Percentiles rank a stretch among this genome's conserved stretches.
Evolutionary conservation across 225 moss, liverwort and hornwort genomes (phyloP).

Genomic region (Ulota crispa): DNA sequence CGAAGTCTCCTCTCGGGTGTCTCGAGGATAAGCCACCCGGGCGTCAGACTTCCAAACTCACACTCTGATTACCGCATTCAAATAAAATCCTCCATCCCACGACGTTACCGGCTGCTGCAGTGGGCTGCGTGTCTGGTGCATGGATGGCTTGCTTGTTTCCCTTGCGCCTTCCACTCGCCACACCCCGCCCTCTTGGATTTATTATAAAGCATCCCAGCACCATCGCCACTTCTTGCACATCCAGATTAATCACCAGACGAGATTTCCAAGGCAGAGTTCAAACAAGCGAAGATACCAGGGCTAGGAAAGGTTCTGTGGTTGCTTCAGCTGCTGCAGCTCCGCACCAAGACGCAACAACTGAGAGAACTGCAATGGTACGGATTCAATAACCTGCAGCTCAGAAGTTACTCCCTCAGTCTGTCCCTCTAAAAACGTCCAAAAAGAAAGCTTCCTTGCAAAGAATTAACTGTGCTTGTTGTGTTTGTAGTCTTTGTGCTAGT

Average conservation of each 20-base stretch:
- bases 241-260: neutral
- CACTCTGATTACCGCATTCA: neutral
- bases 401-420: neutral
- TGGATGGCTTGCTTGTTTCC: neutral
- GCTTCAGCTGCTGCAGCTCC: conserved; percentile 5
- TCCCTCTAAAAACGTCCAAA: no score
- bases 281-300: neutral
- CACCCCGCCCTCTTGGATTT: neutral
- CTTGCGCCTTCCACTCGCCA: neutral
- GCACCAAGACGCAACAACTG: neutral
- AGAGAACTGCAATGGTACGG: neutral
- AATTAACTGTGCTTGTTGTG: no score
- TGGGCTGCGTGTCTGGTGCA: neutral
- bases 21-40: no score
- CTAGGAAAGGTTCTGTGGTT: neutral
- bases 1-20: no score
- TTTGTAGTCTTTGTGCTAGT: no score
- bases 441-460: no score
- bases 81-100: neutral
- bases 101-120: neutral
- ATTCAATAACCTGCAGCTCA: neutral
- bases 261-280: neutral
- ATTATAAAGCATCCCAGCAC: neutral
- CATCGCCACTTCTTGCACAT: neutral
- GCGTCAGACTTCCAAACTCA: neutral